Evolutionary conservation across 805 yeast species (phyloP).

Genomic region (Starmerella apis): DNA sequence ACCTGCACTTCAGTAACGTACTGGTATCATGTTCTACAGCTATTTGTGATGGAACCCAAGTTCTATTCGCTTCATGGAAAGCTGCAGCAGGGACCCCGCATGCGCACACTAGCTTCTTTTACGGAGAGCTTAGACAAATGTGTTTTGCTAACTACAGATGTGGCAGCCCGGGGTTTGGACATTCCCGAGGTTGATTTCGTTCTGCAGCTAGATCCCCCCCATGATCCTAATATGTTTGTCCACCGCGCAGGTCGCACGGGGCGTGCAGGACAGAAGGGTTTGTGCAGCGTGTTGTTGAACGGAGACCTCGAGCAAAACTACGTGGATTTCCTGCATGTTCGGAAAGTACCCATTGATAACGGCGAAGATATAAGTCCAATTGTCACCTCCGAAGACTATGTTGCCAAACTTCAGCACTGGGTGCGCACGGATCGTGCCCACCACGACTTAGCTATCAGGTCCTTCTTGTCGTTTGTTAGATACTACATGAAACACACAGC

Average conservation of each 20-base stretch:
- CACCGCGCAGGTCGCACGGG: slow-evolving; percentile 96
- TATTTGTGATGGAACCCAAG: slow-evolving; percentile 22
- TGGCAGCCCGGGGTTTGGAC: slow-evolving; percentile 96
- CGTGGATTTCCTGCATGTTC: slow-evolving; percentile 67
- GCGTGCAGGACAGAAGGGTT: slow-evolving; percentile 76
- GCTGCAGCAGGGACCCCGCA: slow-evolving; percentile 65
- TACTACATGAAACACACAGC: slow-evolving; percentile 85
- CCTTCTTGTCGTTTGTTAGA: slow-evolving; percentile 73
- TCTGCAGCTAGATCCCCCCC: slow-evolving; percentile 89
- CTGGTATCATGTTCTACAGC: slow-evolving; percentile 34
- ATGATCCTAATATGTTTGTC: slow-evolving; percentile 80
- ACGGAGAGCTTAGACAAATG: slow-evolving; percentile 40
- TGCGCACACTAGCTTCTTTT: slow-evolving; percentile 59
- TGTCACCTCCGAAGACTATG: slow-evolving; percentile 10
- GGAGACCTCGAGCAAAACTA: slow-evolving; percentile 73
- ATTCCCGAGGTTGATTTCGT: slow-evolving; percentile 91
- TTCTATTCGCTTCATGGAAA: slow-evolving; percentile 85
- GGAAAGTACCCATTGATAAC: slow-evolving; percentile 44
- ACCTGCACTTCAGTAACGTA: slow-evolving; percentile 77
- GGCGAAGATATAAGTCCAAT: slow-evolving; percentile 9
- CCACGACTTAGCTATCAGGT: slow-evolving; percentile 67
- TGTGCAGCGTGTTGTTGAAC: slow-evolving; percentile 62
- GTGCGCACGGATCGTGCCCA: slow-evolving; percentile 62
- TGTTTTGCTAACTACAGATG: slow-evolving; percentile 84
- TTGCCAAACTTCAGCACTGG: slow-evolving; percentile 40